phyloP scores from a whole-genome alignment of 2,329 filamentous ascomycete species.

The Aspergillus sojae region DNA sequence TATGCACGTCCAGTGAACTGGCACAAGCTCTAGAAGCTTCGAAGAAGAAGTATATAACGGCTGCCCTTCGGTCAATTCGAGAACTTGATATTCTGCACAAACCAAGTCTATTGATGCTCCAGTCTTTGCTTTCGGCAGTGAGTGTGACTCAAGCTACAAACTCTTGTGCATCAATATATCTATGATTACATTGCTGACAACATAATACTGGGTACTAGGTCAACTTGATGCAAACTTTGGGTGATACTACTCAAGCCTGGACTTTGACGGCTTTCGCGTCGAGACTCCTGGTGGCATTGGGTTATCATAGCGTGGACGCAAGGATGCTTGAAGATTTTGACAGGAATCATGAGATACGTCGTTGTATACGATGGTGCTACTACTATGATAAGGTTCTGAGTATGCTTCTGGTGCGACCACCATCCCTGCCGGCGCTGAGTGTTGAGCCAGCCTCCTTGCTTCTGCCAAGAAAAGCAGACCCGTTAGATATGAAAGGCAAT shows the following conservation, averaged over 20 bases:
- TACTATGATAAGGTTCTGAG: conserved; percentile 5
- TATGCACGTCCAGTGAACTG: background rate
- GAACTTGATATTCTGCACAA: background rate
- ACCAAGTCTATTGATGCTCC: background rate
- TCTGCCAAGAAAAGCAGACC: background rate
- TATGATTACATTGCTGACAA: background rate
- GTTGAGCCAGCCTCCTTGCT: background rate
- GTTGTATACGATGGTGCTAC: background rate
- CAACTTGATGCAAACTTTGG: background rate
- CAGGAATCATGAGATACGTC: background rate
- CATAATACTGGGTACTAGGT: background rate
- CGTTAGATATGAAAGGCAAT: background rate
- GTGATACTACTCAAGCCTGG: conserved; percentile 4
- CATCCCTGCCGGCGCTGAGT: background rate
- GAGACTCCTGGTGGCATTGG: conserved; percentile 2
- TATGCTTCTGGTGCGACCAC: conserved; percentile 2
- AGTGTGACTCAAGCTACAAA: background rate
- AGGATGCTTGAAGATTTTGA: background rate
- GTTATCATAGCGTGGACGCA: background rate
- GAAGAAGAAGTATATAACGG: background rate
- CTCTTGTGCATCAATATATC: background rate
- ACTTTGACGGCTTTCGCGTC: conserved; percentile 1
- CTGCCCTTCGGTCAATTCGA: background rate
- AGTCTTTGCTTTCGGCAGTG: background rate
- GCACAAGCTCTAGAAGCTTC: background rate